These are phyloP conservation scores for Ophiocordyceps sinensis DNA, from an alignment of 2,329 filamentous ascomycete species.

Conservation along the genomic window DNA sequence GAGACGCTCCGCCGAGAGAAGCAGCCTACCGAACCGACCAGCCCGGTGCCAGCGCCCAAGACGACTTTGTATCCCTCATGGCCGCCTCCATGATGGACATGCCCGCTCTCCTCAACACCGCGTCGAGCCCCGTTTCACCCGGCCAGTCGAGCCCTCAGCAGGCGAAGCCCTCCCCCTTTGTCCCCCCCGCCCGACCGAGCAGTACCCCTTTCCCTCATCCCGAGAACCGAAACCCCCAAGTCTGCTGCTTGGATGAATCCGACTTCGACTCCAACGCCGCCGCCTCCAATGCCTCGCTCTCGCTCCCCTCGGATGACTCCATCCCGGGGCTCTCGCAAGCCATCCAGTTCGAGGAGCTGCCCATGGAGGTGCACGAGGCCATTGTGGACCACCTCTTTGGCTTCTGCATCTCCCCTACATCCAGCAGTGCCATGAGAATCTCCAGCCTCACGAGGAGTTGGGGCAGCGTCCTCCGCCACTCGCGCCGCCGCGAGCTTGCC, in stretches of 20 bases:
- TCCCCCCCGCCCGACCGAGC: slow-evolving; percentile 32
- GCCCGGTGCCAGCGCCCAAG: slow-evolving; percentile 7
- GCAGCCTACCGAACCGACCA: slow-evolving; percentile 4
- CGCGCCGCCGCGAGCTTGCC: slow-evolving; percentile 51
- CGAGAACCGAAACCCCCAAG: slow-evolving; percentile 25
- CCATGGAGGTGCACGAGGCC: slow-evolving; percentile 57
- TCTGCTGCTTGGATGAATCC: slow-evolving; percentile 12
- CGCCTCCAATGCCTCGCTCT: slow-evolving; percentile 3
- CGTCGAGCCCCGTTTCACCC: slow-evolving; percentile 40
- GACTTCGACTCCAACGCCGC: slow-evolving; percentile 7
- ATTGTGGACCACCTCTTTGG: slow-evolving; percentile 60
- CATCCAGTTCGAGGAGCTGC: slow-evolving; percentile 35
- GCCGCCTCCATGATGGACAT: slow-evolving; percentile 20
- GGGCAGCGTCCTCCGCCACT: slow-evolving; percentile 52
- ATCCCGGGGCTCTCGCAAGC: slow-evolving; percentile 7
- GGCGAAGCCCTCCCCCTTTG: slow-evolving; percentile 20
- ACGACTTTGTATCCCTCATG: slow-evolving; percentile 22
- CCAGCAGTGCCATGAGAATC: slow-evolving; percentile 38
- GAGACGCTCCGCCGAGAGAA: slow-evolving; percentile 1
- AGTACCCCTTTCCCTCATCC: slow-evolving; percentile 46
- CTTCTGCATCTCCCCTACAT: slow-evolving; percentile 47
- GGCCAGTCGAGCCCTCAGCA: slow-evolving; percentile 38
- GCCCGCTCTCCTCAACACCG: slow-evolving; percentile 20
- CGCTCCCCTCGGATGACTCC: slow-evolving; percentile 7
- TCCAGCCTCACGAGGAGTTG: slow-evolving; percentile 42